Evolutionary conservation across 352 stramenopile genomes (phyloP), one percentile per base, ranked within the genome.

Genomic region (Globisporangium spiculum): DNA sequence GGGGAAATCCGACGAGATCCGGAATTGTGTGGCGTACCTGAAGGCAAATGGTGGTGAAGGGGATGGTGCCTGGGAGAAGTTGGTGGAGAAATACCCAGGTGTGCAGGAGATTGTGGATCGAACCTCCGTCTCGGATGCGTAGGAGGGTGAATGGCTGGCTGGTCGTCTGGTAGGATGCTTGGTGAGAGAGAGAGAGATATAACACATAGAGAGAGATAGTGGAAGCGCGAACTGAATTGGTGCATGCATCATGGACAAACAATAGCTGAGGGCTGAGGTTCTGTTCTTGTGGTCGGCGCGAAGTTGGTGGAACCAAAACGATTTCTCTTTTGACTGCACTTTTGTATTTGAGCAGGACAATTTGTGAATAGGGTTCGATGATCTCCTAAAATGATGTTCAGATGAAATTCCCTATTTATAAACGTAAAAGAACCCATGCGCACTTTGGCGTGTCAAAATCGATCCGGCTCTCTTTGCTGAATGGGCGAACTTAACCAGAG

Each of bases 31-130:
- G 18, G 44, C 6, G 44, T 52, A 52, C 44, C 44, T 52, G 20
- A 54, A 74, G n/a, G 71, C 58, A 27, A 76, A 85, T 54, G 75
- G 80, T 50, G 50, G 63, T 18, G 73, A 62, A 7, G 32, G 32
- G 32, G 32, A 38, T 20, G 68, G 60, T 10, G 53, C n/a, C 30
- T 84, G 76, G 75, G 63, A 73, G 38, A 58, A 68, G 55, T 64
- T 76, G n/a, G 66, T 84, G 16, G 68, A 26, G 6, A 85, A 88
- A 60, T 66, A 72, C 55, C 69, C 77, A 50, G 65, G 72, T n/a
- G 69, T 81, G 30, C 68, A 73, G 52, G 34, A 69, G 24, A 76
- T 88, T 20, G 70, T 77, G n/a, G 48, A 54, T 16, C 34, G 52
- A 55, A 30, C 22, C 46, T 27, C 14, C 16, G 20, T 41, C 1